phyloP scores from a whole-genome alignment of 768 basidiomycete genomes.

The Pisolithus orientalis region DNA sequence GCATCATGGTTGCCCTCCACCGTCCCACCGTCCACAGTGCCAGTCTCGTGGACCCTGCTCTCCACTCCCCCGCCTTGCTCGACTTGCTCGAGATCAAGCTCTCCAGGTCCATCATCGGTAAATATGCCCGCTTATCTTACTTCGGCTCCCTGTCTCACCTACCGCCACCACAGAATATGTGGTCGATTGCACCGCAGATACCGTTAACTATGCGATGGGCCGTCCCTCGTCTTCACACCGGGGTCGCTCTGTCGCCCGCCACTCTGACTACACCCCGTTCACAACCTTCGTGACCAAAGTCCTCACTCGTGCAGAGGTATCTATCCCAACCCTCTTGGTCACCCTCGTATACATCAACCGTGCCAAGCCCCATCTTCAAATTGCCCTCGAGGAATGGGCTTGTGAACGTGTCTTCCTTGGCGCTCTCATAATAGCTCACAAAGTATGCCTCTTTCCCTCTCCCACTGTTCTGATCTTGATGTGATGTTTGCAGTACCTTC shows the following conservation, averaged over 20 bases:
- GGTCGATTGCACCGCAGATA: constrained; percentile 61
- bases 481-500: constrained; percentile 51
- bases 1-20: constrained; percentile 1
- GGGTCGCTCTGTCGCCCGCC: constrained; percentile 42
- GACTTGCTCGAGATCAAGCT: constrained; percentile 65
- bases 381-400: constrained; percentile 80
- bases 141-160: background rate
- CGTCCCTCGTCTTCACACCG: constrained; percentile 50
- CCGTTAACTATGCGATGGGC: constrained; percentile 74
- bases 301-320: constrained; percentile 67
- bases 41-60: constrained; percentile 55
- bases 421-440: constrained; percentile 81
- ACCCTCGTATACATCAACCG: constrained; percentile 73
- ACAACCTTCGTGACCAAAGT: constrained; percentile 61
- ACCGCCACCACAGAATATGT: constrained; percentile 47
- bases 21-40: constrained; percentile 38
- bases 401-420: constrained; percentile 88
- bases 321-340: constrained; percentile 60
- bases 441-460: constrained; percentile 41
- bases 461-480: constrained; percentile 3
- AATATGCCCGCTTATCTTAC: constrained; percentile 19
- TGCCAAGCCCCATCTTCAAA: constrained; percentile 73
- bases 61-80: constrained; percentile 60
- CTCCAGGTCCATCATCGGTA: constrained; percentile 57
- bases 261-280: constrained; percentile 52